These are phyloP conservation scores for Aegilops longissima DNA, from an alignment of 176 grass and related monocot genomes.

Conservation along the genomic window DNA sequence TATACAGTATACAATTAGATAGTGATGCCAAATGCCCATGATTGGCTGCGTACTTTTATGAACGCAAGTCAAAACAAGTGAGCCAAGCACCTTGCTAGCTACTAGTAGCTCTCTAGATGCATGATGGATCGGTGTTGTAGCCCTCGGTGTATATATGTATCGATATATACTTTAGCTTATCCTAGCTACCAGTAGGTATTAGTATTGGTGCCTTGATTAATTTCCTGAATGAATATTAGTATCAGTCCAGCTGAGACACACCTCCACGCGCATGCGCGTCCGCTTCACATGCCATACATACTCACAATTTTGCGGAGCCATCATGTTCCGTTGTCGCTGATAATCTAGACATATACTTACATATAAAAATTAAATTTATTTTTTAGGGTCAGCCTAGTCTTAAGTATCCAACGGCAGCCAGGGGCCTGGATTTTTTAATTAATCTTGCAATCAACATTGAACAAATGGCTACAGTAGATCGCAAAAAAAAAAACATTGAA, in stretches of 20 bases:
- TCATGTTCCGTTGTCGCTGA: not conserved
- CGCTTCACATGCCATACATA: not conserved
- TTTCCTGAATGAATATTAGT: not conserved
- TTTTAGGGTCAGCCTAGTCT: not conserved
- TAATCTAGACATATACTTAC: not conserved
- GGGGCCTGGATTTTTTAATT: not conserved
- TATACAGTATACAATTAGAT: not conserved
- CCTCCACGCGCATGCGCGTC: not conserved
- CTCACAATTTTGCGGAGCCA: not conserved
- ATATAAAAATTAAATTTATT: not conserved
- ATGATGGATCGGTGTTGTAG: not conserved
- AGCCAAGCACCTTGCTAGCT: not conserved
- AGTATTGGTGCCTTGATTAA: not conserved
- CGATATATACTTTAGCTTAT: not conserved
- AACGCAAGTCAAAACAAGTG: constrained; percentile 18
- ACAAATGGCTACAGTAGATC: not conserved
- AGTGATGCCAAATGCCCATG: not conserved
- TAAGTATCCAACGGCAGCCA: not conserved
- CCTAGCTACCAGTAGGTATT: not conserved
- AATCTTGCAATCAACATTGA: not conserved
- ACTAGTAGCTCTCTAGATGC: not conserved
- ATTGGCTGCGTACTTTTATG: not conserved
- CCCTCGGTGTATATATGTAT: not conserved
- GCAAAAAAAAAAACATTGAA: not conserved
- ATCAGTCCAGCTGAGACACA: not conserved